These are phyloP conservation scores for Diaporthe aspalathi DNA, from an alignment of 2,329 filamentous ascomycete genomes.

Conservation along the genomic window DNA sequence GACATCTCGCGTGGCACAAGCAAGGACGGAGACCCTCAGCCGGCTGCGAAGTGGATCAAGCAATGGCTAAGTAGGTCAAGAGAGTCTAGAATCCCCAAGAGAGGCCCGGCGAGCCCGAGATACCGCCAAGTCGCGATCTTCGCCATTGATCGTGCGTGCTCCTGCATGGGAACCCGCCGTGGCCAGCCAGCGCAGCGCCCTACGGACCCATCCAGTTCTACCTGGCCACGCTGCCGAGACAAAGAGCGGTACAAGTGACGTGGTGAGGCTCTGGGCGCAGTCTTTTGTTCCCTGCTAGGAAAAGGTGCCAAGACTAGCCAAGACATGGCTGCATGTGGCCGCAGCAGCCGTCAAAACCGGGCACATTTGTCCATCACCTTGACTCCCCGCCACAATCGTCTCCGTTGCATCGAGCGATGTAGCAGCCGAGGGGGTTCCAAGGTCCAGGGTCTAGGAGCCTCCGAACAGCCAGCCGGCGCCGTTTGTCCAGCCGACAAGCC, in stretches of 20 bases:
- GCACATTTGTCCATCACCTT: neutral
- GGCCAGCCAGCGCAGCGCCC: conserved; percentile 20
- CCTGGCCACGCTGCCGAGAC: conserved; percentile 18
- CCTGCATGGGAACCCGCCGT: conserved; percentile 7
- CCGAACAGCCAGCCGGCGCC: conserved; percentile 12
- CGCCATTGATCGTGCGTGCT: conserved; percentile 2
- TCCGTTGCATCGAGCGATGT: neutral
- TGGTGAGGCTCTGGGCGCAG: conserved; percentile 27
- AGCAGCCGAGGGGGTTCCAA: neutral
- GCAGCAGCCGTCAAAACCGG: conserved; percentile 3
- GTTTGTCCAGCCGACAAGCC: neutral
- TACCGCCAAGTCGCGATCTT: conserved; percentile 10
- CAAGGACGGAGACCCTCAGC: conserved; percentile 4
- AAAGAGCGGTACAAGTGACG: conserved; percentile 28
- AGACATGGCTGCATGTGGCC: conserved; percentile 17
- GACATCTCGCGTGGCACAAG: conserved; percentile 29
- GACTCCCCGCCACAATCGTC: neutral
- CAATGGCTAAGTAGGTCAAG: conserved; percentile 20
- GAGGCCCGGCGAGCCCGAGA: conserved; percentile 19
- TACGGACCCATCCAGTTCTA: conserved; percentile 3
- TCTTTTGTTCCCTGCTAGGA: conserved; percentile 19
- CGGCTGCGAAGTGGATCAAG: conserved; percentile 26
- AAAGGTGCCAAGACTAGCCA: conserved; percentile 25
- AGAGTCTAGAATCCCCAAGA: conserved; percentile 8
- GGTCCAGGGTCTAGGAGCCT: neutral